Evolutionary conservation across 164 flowering plant genomes (phyloP).

Genomic region (Magnolia kwangsiensis): DNA sequence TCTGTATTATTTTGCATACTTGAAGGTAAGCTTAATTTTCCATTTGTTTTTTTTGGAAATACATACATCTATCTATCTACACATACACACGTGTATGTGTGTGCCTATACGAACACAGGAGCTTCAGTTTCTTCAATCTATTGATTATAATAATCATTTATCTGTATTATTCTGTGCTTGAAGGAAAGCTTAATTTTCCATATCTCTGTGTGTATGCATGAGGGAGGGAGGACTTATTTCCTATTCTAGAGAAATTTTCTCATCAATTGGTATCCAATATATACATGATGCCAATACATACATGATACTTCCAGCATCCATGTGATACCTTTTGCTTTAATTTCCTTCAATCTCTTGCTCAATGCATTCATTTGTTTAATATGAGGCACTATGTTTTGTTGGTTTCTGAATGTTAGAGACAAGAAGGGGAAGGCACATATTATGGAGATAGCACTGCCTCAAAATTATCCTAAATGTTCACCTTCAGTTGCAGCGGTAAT

Average conservation of each 20-base stretch:
- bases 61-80: not conserved
- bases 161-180: not conserved
- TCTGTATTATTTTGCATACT: not conserved
- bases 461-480: slow-evolving; percentile 51
- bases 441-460: slow-evolving; percentile 49
- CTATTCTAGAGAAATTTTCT: not conserved
- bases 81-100: not conserved
- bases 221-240: not conserved
- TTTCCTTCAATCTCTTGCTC: not conserved
- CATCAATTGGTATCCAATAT: not conserved
- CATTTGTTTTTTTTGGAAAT: too few relatives aligned
- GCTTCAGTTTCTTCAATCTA: too few relatives aligned
- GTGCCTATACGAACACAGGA: not conserved
- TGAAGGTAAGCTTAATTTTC: too few relatives aligned
- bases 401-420: slow-evolving; percentile 42
- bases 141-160: too few relatives aligned
- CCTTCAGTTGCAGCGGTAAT: slow-evolving; percentile 68
- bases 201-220: too few relatives aligned
- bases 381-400: not conserved
- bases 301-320: not conserved
- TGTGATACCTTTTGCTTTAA: not conserved
- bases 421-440: slow-evolving; percentile 46
- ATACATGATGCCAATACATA: not conserved
- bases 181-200: not conserved
- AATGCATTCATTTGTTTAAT: not conserved